Evolutionary conservation across 306 rosid genomes (phyloP).

Genomic region (Gastrolobium bilobum): DNA sequence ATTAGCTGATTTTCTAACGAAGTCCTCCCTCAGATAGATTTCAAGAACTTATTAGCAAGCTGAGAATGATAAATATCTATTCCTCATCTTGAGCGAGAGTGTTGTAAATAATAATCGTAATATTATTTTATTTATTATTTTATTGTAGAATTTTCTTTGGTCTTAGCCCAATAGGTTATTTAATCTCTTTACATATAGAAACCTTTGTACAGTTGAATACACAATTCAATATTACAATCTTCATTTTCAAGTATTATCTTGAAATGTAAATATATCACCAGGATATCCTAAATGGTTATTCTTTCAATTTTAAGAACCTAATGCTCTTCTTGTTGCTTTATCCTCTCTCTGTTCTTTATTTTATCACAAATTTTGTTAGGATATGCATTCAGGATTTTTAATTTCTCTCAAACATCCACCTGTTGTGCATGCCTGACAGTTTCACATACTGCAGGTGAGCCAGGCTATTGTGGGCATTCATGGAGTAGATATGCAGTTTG

Average conservation of each 20-base stretch:
- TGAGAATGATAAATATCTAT: no score
- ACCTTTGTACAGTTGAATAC: no score
- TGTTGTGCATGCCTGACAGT: slow-evolving; percentile 45
- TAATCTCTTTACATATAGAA: no score
- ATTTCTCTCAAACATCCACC: slow-evolving; percentile 28
- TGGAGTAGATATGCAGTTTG: slow-evolving; percentile 82
- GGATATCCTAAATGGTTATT: slow-evolving; percentile 2
- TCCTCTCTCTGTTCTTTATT: slow-evolving; percentile 15
- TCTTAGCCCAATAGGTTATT: no score
- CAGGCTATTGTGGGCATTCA: slow-evolving; percentile 83
- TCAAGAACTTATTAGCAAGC: no score
- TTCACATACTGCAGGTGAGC: slow-evolving; percentile 73
- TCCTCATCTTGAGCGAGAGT: no score
- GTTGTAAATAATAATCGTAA: no score
- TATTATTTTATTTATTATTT: no score
- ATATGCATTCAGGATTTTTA: slow-evolving; percentile 24
- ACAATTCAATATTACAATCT: no score
- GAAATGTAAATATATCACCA: slow-evolving; percentile 22
- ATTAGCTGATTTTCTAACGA: no score
- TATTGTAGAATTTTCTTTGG: no score
- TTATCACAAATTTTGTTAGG: not conserved
- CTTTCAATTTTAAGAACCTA: slow-evolving; percentile 22
- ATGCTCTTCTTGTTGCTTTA: slow-evolving; percentile 22
- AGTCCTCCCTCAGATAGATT: no score
- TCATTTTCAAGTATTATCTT: not conserved